Evolutionary conservation across 805 yeast species (phyloP), one percentile per base, ranked within the genome.

Genomic region (Wickerhamomyces subpelliculosus): DNA sequence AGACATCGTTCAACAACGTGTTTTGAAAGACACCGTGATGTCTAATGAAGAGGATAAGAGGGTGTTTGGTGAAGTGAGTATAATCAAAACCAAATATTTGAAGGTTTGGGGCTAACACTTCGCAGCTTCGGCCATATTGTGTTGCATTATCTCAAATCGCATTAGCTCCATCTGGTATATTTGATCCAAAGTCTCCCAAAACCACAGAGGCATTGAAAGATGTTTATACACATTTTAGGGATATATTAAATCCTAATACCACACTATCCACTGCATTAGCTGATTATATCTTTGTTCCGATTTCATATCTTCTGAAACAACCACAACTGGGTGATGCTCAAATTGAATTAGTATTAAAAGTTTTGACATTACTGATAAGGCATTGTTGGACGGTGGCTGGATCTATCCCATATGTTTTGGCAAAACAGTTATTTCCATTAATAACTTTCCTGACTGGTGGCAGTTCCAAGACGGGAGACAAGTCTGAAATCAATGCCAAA

Each of bases 261-360:
- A 32, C 39, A 1, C 38, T 70, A 1, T 60, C 75, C 0, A 44
- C 62, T 1, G 62, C 61, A 20, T 49, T 79, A 16, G 82, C 82
- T 0, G 84, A 80, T 43, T 78, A 79, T 41, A 65, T 80, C 1
- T 78, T 78, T 54, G 68, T 76, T 11, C 87, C 88, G 0, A 48
- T 81, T 3, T 68, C 77, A 1, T 69, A 70, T 38, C 51, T 81
- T 8, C 55, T 81, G 29, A 70, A 72, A 39, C 70, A 70, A 31
- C 67, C 67, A 2, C 44, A 62, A n/a, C 50, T 78, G 1, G 65
- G 70, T 3, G 74, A 71, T 33, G 46, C 66, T 1, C 74, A 67
- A 34, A 58, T 68, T 3, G 78, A 74, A 40, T 56, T 61, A 21
- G 51, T 73, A 1, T 49, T 80, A 9, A 55, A 62, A n/a, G 64